phyloP scores from a whole-genome alignment of 2,329 filamentous ascomycete species.

The Fusarium albosuccineum region DNA sequence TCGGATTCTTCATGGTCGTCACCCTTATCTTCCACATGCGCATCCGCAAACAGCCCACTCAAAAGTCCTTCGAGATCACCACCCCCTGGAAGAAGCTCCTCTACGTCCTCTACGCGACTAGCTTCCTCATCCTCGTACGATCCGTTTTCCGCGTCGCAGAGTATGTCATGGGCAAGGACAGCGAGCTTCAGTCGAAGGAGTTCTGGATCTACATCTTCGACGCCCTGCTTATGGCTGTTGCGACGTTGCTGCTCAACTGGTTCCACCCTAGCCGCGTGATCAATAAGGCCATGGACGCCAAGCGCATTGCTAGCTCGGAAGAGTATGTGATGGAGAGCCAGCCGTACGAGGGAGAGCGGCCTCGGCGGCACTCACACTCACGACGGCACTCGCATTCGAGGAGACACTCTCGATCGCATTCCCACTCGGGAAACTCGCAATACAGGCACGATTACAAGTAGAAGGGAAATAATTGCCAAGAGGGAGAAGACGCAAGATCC shows the following conservation, averaged over 20 bases:
- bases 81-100: constrained; percentile 51
- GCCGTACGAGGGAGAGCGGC: constrained; percentile 11
- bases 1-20: constrained; percentile 65
- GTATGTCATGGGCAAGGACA: constrained; percentile 54
- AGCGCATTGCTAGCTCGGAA: constrained; percentile 42
- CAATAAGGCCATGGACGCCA: constrained; percentile 32
- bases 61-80: constrained; percentile 32
- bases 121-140: constrained; percentile 56
- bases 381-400: neutral
- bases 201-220: constrained; percentile 55
- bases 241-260: constrained; percentile 44
- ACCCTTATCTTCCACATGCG: constrained; percentile 60
- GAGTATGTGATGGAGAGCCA: constrained; percentile 45
- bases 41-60: constrained; percentile 37
- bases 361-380: constrained; percentile 12
- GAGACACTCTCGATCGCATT: constrained; percentile 6
- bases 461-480: neutral
- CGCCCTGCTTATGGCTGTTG: constrained; percentile 51
- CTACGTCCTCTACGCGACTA: constrained; percentile 43
- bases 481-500: neutral
- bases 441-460: constrained; percentile 19
- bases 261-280: constrained; percentile 47
- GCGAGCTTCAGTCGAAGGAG: constrained; percentile 52
- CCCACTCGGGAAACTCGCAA: constrained; percentile 7
- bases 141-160: constrained; percentile 59